Conservation (phyloP, 768 basidiomycete genomes). For the Tricholoma furcatifolium region DNA sequence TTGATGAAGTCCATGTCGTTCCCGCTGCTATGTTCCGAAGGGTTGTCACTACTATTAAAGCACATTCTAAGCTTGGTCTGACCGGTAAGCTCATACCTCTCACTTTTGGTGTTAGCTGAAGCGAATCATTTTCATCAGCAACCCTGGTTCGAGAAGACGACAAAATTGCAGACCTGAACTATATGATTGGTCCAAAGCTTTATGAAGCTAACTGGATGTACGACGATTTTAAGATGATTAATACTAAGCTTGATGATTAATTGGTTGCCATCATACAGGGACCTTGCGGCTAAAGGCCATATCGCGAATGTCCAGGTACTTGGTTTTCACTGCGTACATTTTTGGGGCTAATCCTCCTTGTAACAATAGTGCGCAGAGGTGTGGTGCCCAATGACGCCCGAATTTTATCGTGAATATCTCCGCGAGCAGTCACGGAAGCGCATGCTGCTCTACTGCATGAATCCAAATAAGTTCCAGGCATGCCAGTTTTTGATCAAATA, state of each 20-base stretch:
- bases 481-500: slow-evolving; percentile 99
- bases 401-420: slow-evolving; percentile 98
- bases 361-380: slow-evolving; percentile 89
- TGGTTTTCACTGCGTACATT: background rate
- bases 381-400: slow-evolving; percentile 99
- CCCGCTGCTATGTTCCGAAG: slow-evolving; percentile 98
- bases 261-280: slow-evolving; percentile 38
- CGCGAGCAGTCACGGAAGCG: slow-evolving; percentile 89
- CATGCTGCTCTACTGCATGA: slow-evolving; percentile 99
- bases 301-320: slow-evolving; percentile 98
- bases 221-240: slow-evolving; percentile 16
- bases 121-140: slow-evolving; percentile 45
- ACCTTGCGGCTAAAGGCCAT: slow-evolving; percentile 97
- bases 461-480: slow-evolving; percentile 98
- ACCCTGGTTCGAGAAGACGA: slow-evolving; percentile 99
- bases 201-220: slow-evolving; percentile 99
- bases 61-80: slow-evolving; percentile 96
- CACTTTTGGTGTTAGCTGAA: background rate
- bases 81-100: slow-evolving; percentile 59
- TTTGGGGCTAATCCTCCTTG: slow-evolving; percentile 8
- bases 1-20: slow-evolving; percentile 99
- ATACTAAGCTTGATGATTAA: slow-evolving; percentile 12
- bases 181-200: slow-evolving; percentile 98
- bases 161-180: slow-evolving; percentile 97
- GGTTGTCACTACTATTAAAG: slow-evolving; percentile 97